These are phyloP conservation scores for Metschnikowia orientalis DNA, from an alignment of 805 yeast species.

Conservation along the genomic window DNA sequence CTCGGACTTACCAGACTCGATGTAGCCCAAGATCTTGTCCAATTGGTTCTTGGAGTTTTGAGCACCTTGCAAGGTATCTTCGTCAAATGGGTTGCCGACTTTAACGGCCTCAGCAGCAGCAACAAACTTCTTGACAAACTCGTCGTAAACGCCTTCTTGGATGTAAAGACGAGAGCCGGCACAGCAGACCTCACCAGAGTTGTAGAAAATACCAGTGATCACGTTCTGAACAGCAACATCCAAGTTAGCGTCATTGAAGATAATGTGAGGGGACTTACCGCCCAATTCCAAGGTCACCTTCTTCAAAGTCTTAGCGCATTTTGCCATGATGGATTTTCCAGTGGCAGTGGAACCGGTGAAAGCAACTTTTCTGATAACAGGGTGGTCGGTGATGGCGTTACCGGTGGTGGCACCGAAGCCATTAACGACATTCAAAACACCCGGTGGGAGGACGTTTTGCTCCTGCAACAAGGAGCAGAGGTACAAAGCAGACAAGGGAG, in stretches of 20 bases:
- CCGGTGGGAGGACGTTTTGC: constrained; percentile 82
- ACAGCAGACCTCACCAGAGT: constrained; percentile 94
- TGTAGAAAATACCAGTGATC: constrained; percentile 80
- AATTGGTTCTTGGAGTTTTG: constrained; percentile 81
- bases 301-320: constrained; percentile 68
- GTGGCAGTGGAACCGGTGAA: constrained; percentile 94
- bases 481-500: constrained; percentile 83
- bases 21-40: constrained; percentile 70
- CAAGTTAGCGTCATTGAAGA: constrained; percentile 81
- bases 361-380: constrained; percentile 81
- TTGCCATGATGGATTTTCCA: constrained; percentile 84
- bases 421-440: constrained; percentile 81
- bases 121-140: constrained; percentile 61
- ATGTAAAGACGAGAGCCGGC: constrained; percentile 91
- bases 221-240: constrained; percentile 72
- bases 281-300: constrained; percentile 93
- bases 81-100: constrained; percentile 82
- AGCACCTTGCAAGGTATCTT: constrained; percentile 82
- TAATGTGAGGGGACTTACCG: constrained; percentile 91
- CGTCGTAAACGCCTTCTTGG: constrained; percentile 80
- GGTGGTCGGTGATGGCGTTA: constrained; percentile 71
- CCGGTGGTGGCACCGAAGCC: constrained; percentile 89
- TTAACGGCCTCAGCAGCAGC: constrained; percentile 47
- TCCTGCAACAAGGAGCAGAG: constrained; percentile 64
- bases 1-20: constrained; percentile 72